Base-by-base conservation (phyloP, 2,329 filamentous ascomycete genomes). In the Scopulariopsis brevicaulis region DNA sequence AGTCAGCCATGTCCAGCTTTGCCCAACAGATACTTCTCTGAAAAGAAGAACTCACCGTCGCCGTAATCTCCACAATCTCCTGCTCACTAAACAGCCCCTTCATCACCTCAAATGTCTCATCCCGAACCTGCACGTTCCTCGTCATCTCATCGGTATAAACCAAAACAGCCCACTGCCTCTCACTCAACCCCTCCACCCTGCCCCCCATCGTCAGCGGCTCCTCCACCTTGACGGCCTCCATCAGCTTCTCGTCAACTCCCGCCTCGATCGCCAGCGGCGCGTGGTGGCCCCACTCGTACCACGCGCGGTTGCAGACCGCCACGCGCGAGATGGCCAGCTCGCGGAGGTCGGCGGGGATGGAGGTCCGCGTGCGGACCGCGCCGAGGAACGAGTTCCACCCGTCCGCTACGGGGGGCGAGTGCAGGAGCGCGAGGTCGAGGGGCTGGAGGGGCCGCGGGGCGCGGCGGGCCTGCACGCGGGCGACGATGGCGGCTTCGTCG, bases 111-210 rank as follows among this genome's bases (percentile, higher is more conserved):
- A 93, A 93, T 1, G 88, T 80, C 59, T 74, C 79, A 54, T 94
- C 86, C 14, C 74, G 70, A 7, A 96, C 89, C 56, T 78, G 74
- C 0, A 93, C 85, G 52, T 82, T 80, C 62, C 83, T 75, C 55
- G 90, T 96, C 87, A 95, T 95, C 68, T 89, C 87, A 72, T 95
- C 89, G 20, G 90, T 81, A 68, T 90, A 92, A 53, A 78, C 74
- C 57, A 93, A 69, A 37, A 89, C 86, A 0, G 83, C 85, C 76
- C 82, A 83, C 71, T 90, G 83, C 67, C 74, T 77, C 60, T 79
- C 77, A 50, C 22, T 24, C 46, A 50, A 11, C n/a, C 46, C 46
- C 46, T 50, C 46, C 46, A 50, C 46, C 46, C 46, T 4, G 10
- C 46, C 46, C 20, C 22, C 46, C 20, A 50, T 22, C 2, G 43